phyloP scores from a whole-genome alignment of 2,329 filamentous ascomycete species.

The Ascochyta clinopodiicola region DNA sequence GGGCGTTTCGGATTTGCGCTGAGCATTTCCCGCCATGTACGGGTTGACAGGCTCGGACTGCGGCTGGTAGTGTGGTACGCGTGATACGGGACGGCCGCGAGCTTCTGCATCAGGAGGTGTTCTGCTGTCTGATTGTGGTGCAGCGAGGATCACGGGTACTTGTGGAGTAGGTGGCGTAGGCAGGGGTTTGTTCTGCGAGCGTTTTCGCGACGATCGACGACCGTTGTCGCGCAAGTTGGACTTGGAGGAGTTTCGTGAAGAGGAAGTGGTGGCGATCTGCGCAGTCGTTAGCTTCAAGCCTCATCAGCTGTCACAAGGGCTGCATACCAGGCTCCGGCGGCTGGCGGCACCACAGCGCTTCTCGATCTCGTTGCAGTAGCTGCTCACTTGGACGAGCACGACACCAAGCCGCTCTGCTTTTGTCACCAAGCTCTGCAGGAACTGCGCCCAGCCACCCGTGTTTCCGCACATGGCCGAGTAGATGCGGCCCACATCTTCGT shows the following conservation, averaged over 20 bases:
- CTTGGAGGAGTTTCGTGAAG: constrained; percentile 46
- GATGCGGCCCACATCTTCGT: constrained; percentile 71
- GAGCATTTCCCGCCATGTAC: constrained; percentile 22
- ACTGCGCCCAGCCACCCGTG: constrained; percentile 85
- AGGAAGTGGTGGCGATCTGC: constrained; percentile 48
- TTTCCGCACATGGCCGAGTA: constrained; percentile 93
- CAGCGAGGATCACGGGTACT: constrained; percentile 11
- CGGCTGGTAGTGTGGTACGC: constrained; percentile 21
- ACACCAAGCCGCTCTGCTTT: constrained; percentile 74
- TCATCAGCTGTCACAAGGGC: constrained; percentile 5
- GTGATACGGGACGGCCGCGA: constrained; percentile 23
- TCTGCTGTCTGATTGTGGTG: constrained; percentile 6
- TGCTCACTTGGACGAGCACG: constrained; percentile 73
- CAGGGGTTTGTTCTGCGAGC: constrained; percentile 46
- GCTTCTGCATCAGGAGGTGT: constrained; percentile 22
- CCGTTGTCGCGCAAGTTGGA: constrained; percentile 43
- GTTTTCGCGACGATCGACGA: constrained; percentile 42
- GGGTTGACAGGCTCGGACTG: constrained; percentile 26
- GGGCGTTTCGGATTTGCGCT: neutral
- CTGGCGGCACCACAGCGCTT: constrained; percentile 83
- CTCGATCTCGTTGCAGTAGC: constrained; percentile 85
- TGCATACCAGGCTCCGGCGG: constrained; percentile 73
- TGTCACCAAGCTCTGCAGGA: constrained; percentile 76
- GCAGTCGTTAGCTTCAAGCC: constrained; percentile 17
- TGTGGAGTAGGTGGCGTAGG: constrained; percentile 28